These are phyloP conservation scores for Penicillium sp. DNA, from an alignment of 2,329 filamentous ascomycete species.

Conservation along the genomic window DNA sequence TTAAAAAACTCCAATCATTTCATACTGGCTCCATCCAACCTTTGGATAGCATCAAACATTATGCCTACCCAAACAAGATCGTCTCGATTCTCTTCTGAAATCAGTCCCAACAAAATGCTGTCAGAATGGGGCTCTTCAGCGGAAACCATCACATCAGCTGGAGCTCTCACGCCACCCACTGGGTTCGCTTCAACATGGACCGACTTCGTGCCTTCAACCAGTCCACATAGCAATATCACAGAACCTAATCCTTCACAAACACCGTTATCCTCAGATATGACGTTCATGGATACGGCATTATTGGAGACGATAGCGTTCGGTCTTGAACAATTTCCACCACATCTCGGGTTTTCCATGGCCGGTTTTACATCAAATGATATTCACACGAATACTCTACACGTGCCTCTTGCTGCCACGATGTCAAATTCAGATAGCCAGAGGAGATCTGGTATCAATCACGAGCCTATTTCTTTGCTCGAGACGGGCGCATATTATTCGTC, in stretches of 20 bases:
- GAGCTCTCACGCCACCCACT: not conserved
- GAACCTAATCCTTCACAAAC: not conserved
- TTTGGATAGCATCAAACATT: not conserved
- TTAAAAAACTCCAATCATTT: not conserved
- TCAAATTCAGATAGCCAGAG: not conserved
- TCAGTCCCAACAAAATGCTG: not conserved
- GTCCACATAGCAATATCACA: not conserved
- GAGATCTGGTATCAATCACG: not conserved
- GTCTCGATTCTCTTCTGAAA: not conserved
- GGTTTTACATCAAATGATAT: not conserved
- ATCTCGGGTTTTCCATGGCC: not conserved
- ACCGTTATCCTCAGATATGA: not conserved
- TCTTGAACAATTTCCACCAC: slow-evolving; percentile 7
- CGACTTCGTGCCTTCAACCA: not conserved
- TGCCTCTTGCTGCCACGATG: not conserved
- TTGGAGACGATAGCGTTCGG: slow-evolving; percentile 8
- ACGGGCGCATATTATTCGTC: not conserved
- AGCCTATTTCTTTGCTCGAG: not conserved
- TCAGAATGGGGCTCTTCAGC: not conserved
- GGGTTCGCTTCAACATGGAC: slow-evolving; percentile 1
- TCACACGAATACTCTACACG: not conserved
- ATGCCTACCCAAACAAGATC: not conserved
- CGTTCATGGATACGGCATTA: not conserved
- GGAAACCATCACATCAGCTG: not conserved
- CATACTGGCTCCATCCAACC: not conserved